A percentile compares a stretch with the other conserved stretches of the same genome.
These are phyloP conservation scores for Tylopilus vinaceipallidus DNA, from an alignment of 768 basidiomycete species.

Conservation along the genomic window DNA sequence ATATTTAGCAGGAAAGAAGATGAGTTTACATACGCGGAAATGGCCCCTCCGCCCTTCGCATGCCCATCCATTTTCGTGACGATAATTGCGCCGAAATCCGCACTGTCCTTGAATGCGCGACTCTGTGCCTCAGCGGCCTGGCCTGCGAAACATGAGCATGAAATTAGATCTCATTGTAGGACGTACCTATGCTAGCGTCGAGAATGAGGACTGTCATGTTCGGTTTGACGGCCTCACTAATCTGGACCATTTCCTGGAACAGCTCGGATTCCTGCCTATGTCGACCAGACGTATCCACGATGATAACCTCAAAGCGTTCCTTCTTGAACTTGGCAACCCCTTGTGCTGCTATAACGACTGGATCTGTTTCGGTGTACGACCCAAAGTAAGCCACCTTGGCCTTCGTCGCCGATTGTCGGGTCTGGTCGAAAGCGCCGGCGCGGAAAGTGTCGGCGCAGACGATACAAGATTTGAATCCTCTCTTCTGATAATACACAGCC, in stretches of 20 bases:
- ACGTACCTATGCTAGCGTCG: slow-evolving; percentile 90
- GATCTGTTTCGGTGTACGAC: slow-evolving; percentile 98
- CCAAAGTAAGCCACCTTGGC: slow-evolving; percentile 99
- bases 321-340: slow-evolving; percentile 98
- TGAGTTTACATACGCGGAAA: slow-evolving; percentile 79
- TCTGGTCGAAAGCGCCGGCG: slow-evolving; percentile 98
- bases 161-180: neutral
- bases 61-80: slow-evolving; percentile 99
- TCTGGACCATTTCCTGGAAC: slow-evolving; percentile 98
- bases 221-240: slow-evolving; percentile 88
- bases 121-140: slow-evolving; percentile 98
- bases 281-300: slow-evolving; percentile 96
- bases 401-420: slow-evolving; percentile 97
- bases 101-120: slow-evolving; percentile 95
- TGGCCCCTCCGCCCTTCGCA: slow-evolving; percentile 98
- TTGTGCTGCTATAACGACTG: slow-evolving; percentile 89
- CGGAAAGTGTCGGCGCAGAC: slow-evolving; percentile 99
- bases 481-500: slow-evolving; percentile 94
- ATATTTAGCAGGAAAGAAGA: neutral
- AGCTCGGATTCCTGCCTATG: slow-evolving; percentile 97
- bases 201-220: slow-evolving; percentile 95
- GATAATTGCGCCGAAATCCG: slow-evolving; percentile 97
- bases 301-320: slow-evolving; percentile 97
- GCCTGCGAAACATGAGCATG: slow-evolving; percentile 42
- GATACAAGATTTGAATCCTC: slow-evolving; percentile 95